These are phyloP conservation scores for Noccaea bulbosa DNA, from an alignment of 345 rosid species.

Conservation along the genomic window DNA sequence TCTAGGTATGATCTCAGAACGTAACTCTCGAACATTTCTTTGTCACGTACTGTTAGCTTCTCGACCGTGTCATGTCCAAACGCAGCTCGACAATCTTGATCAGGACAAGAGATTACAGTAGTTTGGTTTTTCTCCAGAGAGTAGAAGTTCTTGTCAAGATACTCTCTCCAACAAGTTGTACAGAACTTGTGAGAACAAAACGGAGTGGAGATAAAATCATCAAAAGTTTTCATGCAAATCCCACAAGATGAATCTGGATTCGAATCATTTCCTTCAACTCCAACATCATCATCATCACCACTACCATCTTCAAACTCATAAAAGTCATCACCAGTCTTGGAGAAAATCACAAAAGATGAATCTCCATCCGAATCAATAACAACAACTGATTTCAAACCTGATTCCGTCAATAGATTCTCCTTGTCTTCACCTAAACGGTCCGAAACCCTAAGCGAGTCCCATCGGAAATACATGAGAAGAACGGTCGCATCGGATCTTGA, in stretches of 20 bases:
- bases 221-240: not conserved
- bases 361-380: not conserved
- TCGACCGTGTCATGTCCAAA: conserved; percentile 33
- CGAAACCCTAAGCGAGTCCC: not conserved
- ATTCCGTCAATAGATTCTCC: not conserved
- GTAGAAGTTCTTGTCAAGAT: not conserved
- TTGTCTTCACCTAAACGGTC: conserved; percentile 9
- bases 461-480: not conserved
- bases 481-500: conserved; percentile 28
- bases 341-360: not conserved
- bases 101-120: conserved; percentile 22
- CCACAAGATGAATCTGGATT: conserved; percentile 7
- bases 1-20: conserved; percentile 22
- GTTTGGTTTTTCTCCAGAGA: not conserved
- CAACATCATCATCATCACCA: not conserved
- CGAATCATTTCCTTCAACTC: not conserved
- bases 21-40: conserved; percentile 9
- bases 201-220: conserved; percentile 14
- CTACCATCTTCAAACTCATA: conserved; percentile 5
- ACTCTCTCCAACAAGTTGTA: conserved; percentile 13
- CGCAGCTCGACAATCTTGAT: not conserved
- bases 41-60: conserved; percentile 3
- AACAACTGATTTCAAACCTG: conserved; percentile 26
- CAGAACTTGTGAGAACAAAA: conserved; percentile 35
- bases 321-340: not conserved